Evolutionary conservation across 345 rosid species (phyloP), one percentile per base, ranked within the genome.

Genomic region (Hibiscus trionum): DNA sequence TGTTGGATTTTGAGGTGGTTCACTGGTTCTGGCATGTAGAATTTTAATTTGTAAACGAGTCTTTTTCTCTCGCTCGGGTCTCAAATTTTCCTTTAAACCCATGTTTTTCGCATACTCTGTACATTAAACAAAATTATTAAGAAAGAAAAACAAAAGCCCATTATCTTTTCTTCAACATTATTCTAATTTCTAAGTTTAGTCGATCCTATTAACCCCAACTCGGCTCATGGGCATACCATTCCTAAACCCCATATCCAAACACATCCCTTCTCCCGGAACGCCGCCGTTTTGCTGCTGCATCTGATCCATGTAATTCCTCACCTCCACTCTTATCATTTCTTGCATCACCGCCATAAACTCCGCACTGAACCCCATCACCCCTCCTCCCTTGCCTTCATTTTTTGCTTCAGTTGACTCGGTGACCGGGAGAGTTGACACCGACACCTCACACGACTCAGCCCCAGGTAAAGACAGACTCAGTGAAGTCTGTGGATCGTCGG

Each of bases 241-340:
- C 82, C 96, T 83, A 71, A 87, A 87, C 52, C 91, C 91, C 4
- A 82, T 85, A 29, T 86, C 90, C 10, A 78, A 82, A 6, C 80
- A 84, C 46, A 69, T 82, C 72, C 87, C 78, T 12, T 84, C 81
- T 11, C 83, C 79, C 6, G 74, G 79, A 10, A 70, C 77, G 6
- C 72, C 77, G 11, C 80, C 76, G 10, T 76, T 75, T 50, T 79
- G 80, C 39, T 77, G 72, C 65, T 85, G 84, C 74, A 72, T 71
- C 75, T 86, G 94, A 76, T 83, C 74, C 97, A 94, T 88, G 77
- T 90, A 94, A 65, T 76, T 88, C 81, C 88, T 88, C 78, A 94
- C 97, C 77, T 94, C 98, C 70, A 68, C 82, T 77, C 79, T 91
- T 70, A 94, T 85, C 97, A 94, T 94, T 59, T 94, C 98, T n/a